Conservation (phyloP, 1,284 basidiomycete species). For the Ganoderma sp. region DNA sequence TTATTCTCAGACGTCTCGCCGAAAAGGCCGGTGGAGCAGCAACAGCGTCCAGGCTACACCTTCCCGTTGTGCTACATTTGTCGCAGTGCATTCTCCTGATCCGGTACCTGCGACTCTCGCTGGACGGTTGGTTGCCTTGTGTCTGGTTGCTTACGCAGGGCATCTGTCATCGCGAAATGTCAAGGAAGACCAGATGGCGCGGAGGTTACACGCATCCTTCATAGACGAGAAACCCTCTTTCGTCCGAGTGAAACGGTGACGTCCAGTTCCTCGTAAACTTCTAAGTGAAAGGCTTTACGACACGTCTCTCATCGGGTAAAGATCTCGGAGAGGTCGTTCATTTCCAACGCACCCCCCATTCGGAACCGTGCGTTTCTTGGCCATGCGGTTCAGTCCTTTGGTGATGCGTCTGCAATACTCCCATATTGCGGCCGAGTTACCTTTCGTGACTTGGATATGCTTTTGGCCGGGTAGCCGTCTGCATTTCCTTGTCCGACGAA, state of each 20-base stretch:
- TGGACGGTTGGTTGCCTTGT: neutral
- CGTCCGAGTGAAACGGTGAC: conserved; percentile 1
- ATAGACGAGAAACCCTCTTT: neutral
- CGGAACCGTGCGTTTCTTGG: neutral
- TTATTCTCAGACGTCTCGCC: neutral
- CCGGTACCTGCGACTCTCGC: neutral
- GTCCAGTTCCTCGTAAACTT: no score
- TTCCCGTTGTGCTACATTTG: neutral
- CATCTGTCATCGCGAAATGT: neutral
- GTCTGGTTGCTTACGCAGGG: neutral
- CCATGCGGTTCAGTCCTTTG: no score
- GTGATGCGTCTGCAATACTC: no score
- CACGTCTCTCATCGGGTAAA: neutral
- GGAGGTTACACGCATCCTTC: neutral
- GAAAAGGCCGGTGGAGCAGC: neutral
- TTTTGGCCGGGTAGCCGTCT: no score
- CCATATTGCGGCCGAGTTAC: no score
- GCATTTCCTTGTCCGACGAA: no score
- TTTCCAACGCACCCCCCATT: neutral
- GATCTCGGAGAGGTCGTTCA: conserved; percentile 1
- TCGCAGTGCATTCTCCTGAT: neutral
- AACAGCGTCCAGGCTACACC: no score
- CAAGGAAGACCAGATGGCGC: neutral
- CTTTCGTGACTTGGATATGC: no score
- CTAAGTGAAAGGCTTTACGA: neutral